Percentiles rank a stretch among this genome's conserved stretches.
Conservation (phyloP, 2,329 filamentous ascomycete species). For the Lecanosticta acicola region DNA sequence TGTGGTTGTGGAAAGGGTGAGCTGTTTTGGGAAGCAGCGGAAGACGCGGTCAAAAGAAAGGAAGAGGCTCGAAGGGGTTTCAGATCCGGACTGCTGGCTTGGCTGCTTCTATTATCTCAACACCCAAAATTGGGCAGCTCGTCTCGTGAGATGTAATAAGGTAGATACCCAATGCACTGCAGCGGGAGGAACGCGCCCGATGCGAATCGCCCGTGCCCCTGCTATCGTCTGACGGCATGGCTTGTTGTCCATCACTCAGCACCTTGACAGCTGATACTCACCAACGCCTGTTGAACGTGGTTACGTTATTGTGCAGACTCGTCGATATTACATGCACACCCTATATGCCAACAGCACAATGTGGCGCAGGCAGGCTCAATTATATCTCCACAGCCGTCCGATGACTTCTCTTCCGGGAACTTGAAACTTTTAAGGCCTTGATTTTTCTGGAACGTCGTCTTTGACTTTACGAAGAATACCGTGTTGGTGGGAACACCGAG, state of each 20-base stretch:
- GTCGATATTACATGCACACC: too few relatives aligned
- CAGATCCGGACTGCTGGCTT: slow-evolving; percentile 1
- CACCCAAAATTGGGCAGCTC: not conserved
- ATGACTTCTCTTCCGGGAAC: too few relatives aligned
- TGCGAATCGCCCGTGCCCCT: not conserved
- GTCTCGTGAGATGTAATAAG: too few relatives aligned
- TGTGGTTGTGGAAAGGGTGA: not conserved
- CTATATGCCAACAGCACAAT: too few relatives aligned
- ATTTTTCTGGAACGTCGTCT: too few relatives aligned
- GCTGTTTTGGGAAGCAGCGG: not conserved
- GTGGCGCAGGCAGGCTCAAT: too few relatives aligned
- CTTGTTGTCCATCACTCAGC: slow-evolving; percentile 3
- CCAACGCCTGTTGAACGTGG: not conserved
- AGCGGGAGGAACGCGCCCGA: slow-evolving; percentile 2
- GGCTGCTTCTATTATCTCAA: not conserved
- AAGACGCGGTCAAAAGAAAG: not conserved
- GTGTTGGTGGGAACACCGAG: too few relatives aligned
- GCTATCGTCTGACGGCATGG: slow-evolving; percentile 9
- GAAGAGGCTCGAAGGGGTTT: not conserved
- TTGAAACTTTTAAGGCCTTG: too few relatives aligned
- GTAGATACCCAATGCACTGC: not conserved
- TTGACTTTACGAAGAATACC: too few relatives aligned
- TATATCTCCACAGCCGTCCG: too few relatives aligned
- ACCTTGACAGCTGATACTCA: slow-evolving; percentile 6
- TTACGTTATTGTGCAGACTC: not conserved